Conservation (phyloP, 495 filamentous ascomycete species). For the Rostrohypoxylon terebratum region DNA sequence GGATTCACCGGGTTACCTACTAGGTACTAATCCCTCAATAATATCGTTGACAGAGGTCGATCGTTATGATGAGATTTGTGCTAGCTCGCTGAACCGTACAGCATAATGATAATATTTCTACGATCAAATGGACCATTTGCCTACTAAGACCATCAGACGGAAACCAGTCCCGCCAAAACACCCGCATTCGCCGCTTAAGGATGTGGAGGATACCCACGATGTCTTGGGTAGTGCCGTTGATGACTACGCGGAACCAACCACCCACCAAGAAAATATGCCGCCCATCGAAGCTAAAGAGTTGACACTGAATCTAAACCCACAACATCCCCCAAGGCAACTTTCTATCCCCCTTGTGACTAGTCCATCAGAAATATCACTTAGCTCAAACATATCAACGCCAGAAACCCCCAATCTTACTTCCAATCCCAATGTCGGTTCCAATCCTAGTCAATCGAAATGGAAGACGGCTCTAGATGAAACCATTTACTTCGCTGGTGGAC, state of each 20-base stretch:
- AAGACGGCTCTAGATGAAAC: slow-evolving; percentile 66
- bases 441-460: slow-evolving; percentile 47
- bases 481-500: slow-evolving; percentile 70
- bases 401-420: background rate
- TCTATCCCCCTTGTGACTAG: slow-evolving; percentile 35
- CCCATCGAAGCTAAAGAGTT: slow-evolving; percentile 27
- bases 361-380: slow-evolving; percentile 42
- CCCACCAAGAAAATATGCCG: slow-evolving; percentile 7
- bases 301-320: slow-evolving; percentile 14
- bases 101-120: slow-evolving; percentile 7
- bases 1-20: background rate
- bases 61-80: slow-evolving; percentile 17
- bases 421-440: background rate
- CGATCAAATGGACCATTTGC: slow-evolving; percentile 26
- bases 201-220: slow-evolving; percentile 14
- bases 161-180: slow-evolving; percentile 30
- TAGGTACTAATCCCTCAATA: background rate
- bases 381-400: slow-evolving; percentile 18
- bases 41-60: background rate
- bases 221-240: slow-evolving; percentile 43
- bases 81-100: background rate
- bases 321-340: slow-evolving; percentile 20
- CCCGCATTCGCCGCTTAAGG: background rate
- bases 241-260: slow-evolving; percentile 43
- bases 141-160: slow-evolving; percentile 24